These are phyloP conservation scores for Cocos nucifera DNA, from an alignment of 176 grass and related monocot species.

Conservation along the genomic window DNA sequence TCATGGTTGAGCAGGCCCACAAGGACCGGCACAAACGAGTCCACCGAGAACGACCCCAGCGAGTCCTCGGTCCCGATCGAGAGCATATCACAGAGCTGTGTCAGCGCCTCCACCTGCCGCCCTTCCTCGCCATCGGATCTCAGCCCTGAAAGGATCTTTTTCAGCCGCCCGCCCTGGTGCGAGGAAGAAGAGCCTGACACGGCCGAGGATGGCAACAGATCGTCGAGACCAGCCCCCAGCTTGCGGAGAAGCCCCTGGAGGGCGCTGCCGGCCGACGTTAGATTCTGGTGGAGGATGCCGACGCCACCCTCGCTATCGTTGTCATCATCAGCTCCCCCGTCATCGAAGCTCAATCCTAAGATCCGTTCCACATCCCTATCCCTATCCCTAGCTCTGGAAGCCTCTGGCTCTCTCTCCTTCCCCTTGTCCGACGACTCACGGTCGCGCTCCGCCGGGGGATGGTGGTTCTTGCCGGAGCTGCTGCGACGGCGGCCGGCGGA, in stretches of 20 bases:
- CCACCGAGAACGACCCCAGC: slow-evolving; percentile 48
- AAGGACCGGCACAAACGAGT: slow-evolving; percentile 69
- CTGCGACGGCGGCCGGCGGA: no score
- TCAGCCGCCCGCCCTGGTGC: slow-evolving; percentile 43
- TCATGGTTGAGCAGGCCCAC: slow-evolving; percentile 71
- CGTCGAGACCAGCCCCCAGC: slow-evolving; percentile 70
- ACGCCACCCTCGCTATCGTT: slow-evolving; percentile 49
- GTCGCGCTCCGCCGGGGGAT: no score
- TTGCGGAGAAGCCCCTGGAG: slow-evolving; percentile 73
- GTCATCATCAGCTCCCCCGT: slow-evolving; percentile 35
- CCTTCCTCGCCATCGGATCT: slow-evolving; percentile 70
- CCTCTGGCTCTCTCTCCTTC: slow-evolving; percentile 69
- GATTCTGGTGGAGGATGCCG: slow-evolving; percentile 54
- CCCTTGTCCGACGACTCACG: slow-evolving; percentile 41
- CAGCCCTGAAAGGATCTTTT: slow-evolving; percentile 55
- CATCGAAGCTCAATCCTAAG: slow-evolving; percentile 49
- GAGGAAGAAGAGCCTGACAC: slow-evolving; percentile 31
- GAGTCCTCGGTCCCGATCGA: slow-evolving; percentile 82
- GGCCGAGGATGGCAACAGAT: slow-evolving; percentile 50
- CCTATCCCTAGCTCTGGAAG: slow-evolving; percentile 35
- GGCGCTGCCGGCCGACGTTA: slow-evolving; percentile 60
- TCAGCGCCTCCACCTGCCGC: slow-evolving; percentile 52
- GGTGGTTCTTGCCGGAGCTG: slow-evolving; percentile 8
- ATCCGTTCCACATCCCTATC: slow-evolving; percentile 59
- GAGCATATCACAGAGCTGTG: slow-evolving; percentile 75